phyloP scores from a whole-genome alignment of 768 basidiomycete species.

The Tubosaeta sp. region DNA sequence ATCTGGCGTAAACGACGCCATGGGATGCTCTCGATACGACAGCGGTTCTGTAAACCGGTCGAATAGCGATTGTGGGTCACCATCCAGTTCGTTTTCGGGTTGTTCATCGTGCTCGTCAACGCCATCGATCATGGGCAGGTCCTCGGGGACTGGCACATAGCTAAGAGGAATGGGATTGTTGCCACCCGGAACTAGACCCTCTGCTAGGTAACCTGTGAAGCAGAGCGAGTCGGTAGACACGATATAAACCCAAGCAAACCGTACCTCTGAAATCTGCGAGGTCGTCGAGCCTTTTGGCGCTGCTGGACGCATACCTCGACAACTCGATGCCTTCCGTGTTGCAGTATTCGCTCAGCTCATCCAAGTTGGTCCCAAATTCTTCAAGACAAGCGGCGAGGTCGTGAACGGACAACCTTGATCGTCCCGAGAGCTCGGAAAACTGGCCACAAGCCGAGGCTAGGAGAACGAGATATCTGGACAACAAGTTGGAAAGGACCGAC shows the following conservation, averaged over 20 bases:
- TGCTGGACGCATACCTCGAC: conserved; percentile 61
- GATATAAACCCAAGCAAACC: conserved; percentile 23
- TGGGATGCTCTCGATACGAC: conserved; percentile 33
- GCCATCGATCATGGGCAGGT: conserved; percentile 2
- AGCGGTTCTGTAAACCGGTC: conserved; percentile 16
- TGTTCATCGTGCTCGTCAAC: conserved; percentile 31
- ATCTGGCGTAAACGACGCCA: conserved; percentile 24
- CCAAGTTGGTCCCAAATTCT: conserved; percentile 68
- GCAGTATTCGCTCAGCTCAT: conserved; percentile 67
- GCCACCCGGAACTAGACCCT: conserved; percentile 51
- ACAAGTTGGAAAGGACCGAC: conserved; percentile 66
- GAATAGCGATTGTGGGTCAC: conserved; percentile 4
- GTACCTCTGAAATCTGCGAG: conserved; percentile 68
- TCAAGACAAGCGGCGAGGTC: conserved; percentile 66
- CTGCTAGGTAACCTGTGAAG: conserved; percentile 52
- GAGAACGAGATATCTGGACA: conserved; percentile 68
- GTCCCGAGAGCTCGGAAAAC: conserved; percentile 73
- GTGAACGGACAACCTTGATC: conserved; percentile 48
- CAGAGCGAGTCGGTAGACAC: conserved; percentile 15
- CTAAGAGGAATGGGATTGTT: conserved; percentile 55
- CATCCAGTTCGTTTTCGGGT: conserved; percentile 27
- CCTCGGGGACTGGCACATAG: conserved; percentile 37
- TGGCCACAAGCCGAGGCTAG: conserved; percentile 64
- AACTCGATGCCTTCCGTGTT: conserved; percentile 66
- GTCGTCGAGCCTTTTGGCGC: conserved; percentile 64